Evolutionary conservation across 352 stramenopile genomes (phyloP), one percentile per base, ranked within the genome.

Genomic region (Phytopythium aichiense): DNA sequence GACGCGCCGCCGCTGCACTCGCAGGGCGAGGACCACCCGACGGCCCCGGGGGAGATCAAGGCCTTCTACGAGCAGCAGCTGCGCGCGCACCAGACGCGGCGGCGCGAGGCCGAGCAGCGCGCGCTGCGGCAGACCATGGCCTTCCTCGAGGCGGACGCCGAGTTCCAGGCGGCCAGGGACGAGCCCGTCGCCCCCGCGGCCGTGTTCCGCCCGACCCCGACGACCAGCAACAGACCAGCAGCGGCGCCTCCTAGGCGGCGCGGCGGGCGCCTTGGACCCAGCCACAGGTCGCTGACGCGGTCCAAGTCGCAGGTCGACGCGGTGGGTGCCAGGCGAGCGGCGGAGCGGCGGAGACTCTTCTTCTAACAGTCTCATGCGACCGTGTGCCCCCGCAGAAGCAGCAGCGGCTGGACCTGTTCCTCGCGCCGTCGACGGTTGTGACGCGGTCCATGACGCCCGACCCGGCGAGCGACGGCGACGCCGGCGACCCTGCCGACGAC

Each of bases 81-180:
- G 25, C 59, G 56, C 5, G 54, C 71, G 38, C 64, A 79, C 46
- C 61, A 76, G 30, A 57, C 63, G 8, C 63, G 76, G n/a, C 60
- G 74, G 3, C 37, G 73, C 2, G 58, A 78, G 20, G 66, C 56
- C 25, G 73, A 87, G 38, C 68, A 70, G 35, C 64, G 59, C 8
- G 77, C 74, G 8, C 50, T 87, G 33, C 64, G 79, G 51, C 70
- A 87, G 58, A 87, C 77, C 22, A 81, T 87, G 56, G 58, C 79
- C 38, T 87, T 84, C 43, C 38, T 87, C 35, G 67, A 82, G 56
- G 72, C 77, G 15, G 77, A 86, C 60, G 66, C 71, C 2, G 74
- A 84, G 56, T 82, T 78, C 43, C 66, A 68, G 16, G 72, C 72
- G 22, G 22, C 23, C 12, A 52, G 11, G n/a, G 18, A 4, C 46